Percentiles rank a stretch among this genome's conserved stretches.
Conservation (phyloP, 345 rosid species). For the Corchorus capsularis region DNA sequence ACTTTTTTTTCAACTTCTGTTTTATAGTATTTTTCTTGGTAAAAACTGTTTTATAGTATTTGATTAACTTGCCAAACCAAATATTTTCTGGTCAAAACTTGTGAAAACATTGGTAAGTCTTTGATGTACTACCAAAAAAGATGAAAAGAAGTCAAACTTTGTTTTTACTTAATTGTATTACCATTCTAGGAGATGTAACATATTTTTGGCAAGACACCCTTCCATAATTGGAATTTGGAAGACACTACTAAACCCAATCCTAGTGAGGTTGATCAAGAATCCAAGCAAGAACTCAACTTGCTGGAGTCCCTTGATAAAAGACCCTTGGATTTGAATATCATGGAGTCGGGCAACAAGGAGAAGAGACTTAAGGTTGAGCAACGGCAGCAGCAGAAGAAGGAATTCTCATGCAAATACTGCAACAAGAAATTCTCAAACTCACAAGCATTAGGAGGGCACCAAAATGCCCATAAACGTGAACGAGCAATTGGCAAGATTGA, state of each 20-base stretch:
- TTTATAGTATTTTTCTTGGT: too few species aligned
- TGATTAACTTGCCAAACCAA: too few species aligned
- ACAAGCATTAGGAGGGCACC: background rate
- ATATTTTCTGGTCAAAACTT: too few species aligned
- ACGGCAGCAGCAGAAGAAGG: background rate
- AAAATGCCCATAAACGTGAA: background rate
- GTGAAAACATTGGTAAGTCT: too few species aligned
- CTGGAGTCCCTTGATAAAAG: background rate
- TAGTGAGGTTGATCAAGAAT: background rate
- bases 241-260: background rate
- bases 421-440: background rate
- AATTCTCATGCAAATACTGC: background rate
- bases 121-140: too few species aligned
- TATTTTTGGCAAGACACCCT: background rate
- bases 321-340: background rate
- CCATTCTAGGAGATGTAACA: background rate
- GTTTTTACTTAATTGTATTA: background rate
- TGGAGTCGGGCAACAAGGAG: background rate
- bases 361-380: too few species aligned
- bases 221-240: background rate
- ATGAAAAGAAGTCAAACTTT: background rate
- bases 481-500: background rate
- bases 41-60: too few species aligned
- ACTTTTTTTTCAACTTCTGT: too few species aligned
- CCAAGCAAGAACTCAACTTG: slow-evolving; percentile 2